A percentile compares a stretch with the other conserved stretches of the same genome.
Evolutionary conservation across 805 yeast genomes (phyloP).

Genomic region (Candida pini): DNA sequence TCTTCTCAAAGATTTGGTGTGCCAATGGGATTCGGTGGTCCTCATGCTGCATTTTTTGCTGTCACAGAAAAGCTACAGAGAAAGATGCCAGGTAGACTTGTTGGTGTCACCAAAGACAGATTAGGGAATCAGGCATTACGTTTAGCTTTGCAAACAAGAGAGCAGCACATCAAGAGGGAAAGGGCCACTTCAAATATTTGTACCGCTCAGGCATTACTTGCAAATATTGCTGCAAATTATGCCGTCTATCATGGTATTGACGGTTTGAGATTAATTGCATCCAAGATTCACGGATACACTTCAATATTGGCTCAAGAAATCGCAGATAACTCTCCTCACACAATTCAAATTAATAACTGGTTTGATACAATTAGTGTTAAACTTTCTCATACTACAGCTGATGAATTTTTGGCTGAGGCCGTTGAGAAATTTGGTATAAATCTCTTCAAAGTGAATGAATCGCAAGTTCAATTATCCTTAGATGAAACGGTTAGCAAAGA

Average conservation of each 20-base stretch:
- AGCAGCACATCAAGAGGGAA: slow-evolving; percentile 96
- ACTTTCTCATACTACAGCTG: slow-evolving; percentile 46
- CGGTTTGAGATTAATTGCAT: slow-evolving; percentile 75
- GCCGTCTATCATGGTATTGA: slow-evolving; percentile 95
- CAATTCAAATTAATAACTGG: slow-evolving; percentile 55
- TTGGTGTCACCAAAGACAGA: slow-evolving; percentile 90
- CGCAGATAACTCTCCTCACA: slow-evolving; percentile 34
- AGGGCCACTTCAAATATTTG: slow-evolving; percentile 97
- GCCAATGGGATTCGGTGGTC: slow-evolving; percentile 97
- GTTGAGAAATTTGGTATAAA: slow-evolving; percentile 63
- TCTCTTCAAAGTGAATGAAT: slow-evolving; percentile 58
- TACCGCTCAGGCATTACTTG: slow-evolving; percentile 95
- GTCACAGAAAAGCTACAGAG: slow-evolving; percentile 76
- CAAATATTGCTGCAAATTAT: slow-evolving; percentile 92
- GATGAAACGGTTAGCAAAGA: slow-evolving; percentile 76
- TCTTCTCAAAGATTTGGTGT: slow-evolving; percentile 95
- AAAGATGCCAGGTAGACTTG: slow-evolving; percentile 94
- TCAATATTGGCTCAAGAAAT: slow-evolving; percentile 62
- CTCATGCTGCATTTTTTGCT: slow-evolving; percentile 97
- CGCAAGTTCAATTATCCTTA: slow-evolving; percentile 69
- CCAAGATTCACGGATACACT: slow-evolving; percentile 70
- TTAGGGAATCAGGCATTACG: slow-evolving; percentile 85
- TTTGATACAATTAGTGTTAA: slow-evolving; percentile 83
- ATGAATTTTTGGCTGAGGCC: slow-evolving; percentile 52
- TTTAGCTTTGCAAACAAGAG: slow-evolving; percentile 94